Evolutionary conservation across 208 protist genomes (phyloP).

Genomic region (Acanthamoeba sp.): DNA sequence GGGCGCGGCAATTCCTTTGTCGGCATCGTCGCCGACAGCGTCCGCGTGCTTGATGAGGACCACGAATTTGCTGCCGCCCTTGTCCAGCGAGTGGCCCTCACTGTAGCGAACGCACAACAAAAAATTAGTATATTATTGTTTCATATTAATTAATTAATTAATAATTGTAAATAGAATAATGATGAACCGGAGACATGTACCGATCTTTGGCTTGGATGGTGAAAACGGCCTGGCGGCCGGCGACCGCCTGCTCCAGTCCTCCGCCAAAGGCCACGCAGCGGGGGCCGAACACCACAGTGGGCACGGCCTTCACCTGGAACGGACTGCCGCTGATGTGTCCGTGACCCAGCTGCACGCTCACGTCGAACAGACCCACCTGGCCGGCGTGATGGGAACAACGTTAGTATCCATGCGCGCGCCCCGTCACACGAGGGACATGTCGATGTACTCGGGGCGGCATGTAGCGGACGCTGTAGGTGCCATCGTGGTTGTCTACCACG

Average conservation of each 20-base stretch:
- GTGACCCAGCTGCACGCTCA: conserved; percentile 37
- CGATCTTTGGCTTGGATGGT: conserved; percentile 20
- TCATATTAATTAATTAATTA: background rate
- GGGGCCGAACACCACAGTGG: background rate
- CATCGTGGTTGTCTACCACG: background rate
- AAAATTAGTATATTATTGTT: background rate
- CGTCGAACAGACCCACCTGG: background rate
- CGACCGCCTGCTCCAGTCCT: background rate
- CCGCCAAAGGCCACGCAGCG: conserved; percentile 14
- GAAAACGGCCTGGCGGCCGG: background rate
- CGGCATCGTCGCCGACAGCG: background rate
- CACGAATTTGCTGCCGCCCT: background rate
- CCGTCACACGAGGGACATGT: background rate
- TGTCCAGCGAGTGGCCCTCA: background rate
- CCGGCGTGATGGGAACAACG: too few species aligned
- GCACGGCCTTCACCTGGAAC: background rate
- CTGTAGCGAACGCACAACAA: background rate
- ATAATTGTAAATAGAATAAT: background rate
- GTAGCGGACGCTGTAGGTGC: conserved; percentile 12
- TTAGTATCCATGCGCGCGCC: too few species aligned
- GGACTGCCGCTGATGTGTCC: conserved; percentile 12
- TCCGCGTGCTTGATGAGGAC: background rate
- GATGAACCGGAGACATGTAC: background rate
- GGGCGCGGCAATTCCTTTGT: background rate
- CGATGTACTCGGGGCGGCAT: background rate